Percentiles rank a stretch among this genome's conserved stretches.
Conservation (phyloP, 1,284 basidiomycete species). For the Trichosporon inkin region DNA sequence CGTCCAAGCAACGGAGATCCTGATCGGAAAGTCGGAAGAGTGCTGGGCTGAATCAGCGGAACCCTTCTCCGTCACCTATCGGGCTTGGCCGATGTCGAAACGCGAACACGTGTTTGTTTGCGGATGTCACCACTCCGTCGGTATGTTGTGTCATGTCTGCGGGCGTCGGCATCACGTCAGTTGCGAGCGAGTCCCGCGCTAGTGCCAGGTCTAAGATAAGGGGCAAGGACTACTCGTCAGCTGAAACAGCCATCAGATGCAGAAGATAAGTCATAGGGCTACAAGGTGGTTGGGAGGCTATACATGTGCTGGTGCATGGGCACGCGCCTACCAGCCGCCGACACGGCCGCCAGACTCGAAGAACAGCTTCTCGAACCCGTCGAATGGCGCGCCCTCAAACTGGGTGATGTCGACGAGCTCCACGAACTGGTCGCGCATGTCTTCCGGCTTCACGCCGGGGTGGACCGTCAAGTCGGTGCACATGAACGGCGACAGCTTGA, state of each 20-base stretch:
- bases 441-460: constrained; percentile 8
- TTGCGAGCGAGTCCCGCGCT: background rate
- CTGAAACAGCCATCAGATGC: background rate
- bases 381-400: constrained; percentile 35
- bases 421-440: constrained; percentile 19
- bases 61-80: background rate
- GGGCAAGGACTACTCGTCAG: too few species aligned
- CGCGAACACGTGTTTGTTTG: background rate
- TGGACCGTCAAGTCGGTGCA: constrained; percentile 46
- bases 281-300: background rate
- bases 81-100: background rate
- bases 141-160: background rate
- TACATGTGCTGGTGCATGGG: background rate
- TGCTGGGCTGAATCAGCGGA: too few species aligned
- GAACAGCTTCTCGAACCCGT: constrained; percentile 44
- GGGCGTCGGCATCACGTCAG: background rate
- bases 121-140: background rate
- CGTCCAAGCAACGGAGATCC: background rate
- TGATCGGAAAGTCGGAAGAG: background rate
- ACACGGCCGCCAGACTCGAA: constrained; percentile 42
- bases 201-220: too few species aligned
- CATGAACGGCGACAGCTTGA: constrained; percentile 47
- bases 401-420: constrained; percentile 28
- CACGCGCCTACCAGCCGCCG: constrained; percentile 42
- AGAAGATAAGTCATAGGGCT: background rate